Evolutionary conservation across 164 flowering plant genomes (phyloP), one percentile per base, ranked within the genome.

Genomic region (Aristolochia californica): DNA sequence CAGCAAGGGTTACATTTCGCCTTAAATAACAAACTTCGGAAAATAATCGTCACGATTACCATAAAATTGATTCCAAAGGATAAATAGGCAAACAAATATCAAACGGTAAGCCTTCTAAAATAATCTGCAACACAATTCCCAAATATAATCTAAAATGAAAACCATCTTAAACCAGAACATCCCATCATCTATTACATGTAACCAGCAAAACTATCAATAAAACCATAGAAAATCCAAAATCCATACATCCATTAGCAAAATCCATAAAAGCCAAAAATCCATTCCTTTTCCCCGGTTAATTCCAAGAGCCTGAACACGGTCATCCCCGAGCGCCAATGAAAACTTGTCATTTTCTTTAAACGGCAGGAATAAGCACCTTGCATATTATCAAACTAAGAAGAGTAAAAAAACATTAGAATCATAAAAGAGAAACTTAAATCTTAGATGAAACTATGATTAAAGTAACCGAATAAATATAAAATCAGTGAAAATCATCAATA

Each of bases 301-400:
- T n/a, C 51, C 60, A 65, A 51, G 71, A 68, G 47, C 55, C 68
- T 34, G 63, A 67, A 64, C 62, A 53, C 63, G 66, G 48, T 71
- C 71, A 54, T 71, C 56, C 64, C 63, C 53, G 60, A 57, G 67
- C 69, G 62, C 62, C 65, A 64, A 57, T 60, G 68, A 68, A 71
- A 71, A 71, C 57, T 52, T 63, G 21, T 49, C 68, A 62, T 23
- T 61, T 71, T 68, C 54, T 64, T 71, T 71, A 71, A 71, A 67
- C 61, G 68, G 68, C 69, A 68, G 61, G 69, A 71, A 68, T 67
- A 71, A 71, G 60, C 68, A 34, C 68, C 60, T 45, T 68, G 63
- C 53, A 56, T 58, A 50, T 63, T 53, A 68, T 61, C 57, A 64
- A 64, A 71, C 63, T 58, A 61, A 71, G 50, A 64, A 61, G 30